Evolutionary conservation across 371 early-diverging fungal species (phyloP), one percentile per base, ranked within the genome.

Genomic region (Apophysomyces trapeziformis): DNA sequence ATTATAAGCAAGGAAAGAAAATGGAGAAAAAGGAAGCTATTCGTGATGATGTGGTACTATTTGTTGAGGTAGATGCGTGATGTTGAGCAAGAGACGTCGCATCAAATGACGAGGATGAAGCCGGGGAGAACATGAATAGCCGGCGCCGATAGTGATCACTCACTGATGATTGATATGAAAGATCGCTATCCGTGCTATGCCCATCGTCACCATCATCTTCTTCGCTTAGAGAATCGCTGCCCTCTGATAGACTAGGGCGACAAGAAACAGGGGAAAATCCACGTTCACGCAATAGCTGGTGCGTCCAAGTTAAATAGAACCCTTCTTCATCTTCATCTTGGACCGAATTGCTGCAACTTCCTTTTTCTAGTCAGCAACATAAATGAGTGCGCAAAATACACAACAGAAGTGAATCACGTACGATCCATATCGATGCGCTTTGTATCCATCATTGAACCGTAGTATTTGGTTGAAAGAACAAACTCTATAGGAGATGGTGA

Each of bases 241-340:
- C 54, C 11, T 50, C 54, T 26, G 21, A 21, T 38, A 61, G 11
- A 21, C 54, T 50, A 21, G 54, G 54, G 32, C 61, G 62, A 44
- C 69, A 71, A 4, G 70, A 65, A 4, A 65, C 47, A 12, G 70
- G 72, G 2, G 60, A 58, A 57, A 71, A 71, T 1, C 73, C 78
- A 61, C 64, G 69, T 56, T 80, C 75, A 56, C 69, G 69, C 37
- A 80, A 37, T 18, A 80, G 50, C 63, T 80, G 78, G 64, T 80
- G 76, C 35, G 78, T 80, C 76, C 76, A 80, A 18, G 71, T 58
- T 38, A 80, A 57, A 65, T 80, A 80, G 3, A 80, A 65, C 1
- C 80, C 72, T 50, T 80, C 78, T 50, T 80, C 78, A 41, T 80
- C 73, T 45, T 78, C 69, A 41, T 74, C 76, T 60, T 77, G 50